Conservation (phyloP, 768 basidiomycete genomes). For the Tremella mesenterica region DNA sequence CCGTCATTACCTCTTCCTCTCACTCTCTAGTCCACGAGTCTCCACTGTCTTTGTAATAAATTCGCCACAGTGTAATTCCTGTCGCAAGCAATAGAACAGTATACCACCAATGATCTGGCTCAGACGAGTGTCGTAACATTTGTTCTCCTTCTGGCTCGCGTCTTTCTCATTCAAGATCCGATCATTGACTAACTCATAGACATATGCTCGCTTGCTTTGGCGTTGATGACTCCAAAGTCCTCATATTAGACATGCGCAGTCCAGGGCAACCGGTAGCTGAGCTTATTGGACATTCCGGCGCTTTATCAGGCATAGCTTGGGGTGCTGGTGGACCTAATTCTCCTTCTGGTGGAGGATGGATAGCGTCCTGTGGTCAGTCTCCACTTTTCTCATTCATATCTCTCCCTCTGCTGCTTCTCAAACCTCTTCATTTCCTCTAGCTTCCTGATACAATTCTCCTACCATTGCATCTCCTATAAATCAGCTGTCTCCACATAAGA, state of each 20-base stretch:
- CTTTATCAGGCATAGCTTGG: conserved; percentile 85
- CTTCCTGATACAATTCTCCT: conserved; percentile 3
- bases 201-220: conserved; percentile 98
- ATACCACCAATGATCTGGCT: no score
- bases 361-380: conserved; percentile 75
- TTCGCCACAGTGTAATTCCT: conserved; percentile 50
- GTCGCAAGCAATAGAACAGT: no score
- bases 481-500: not conserved
- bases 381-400: not conserved
- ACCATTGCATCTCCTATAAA: not conserved
- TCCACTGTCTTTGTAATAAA: conserved; percentile 44
- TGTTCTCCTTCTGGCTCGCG: no score
- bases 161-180: no score
- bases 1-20: not conserved
- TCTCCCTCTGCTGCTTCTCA: conserved; percentile 2
- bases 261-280: conserved; percentile 94
- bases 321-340: conserved; percentile 52
- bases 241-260: conserved; percentile 93
- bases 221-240: conserved; percentile 77
- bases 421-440: not conserved
- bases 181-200: conserved; percentile 77
- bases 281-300: conserved; percentile 68
- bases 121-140: no score
- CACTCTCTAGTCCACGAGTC: not conserved
- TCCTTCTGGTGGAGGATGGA: conserved; percentile 58